phyloP scores from a whole-genome alignment of 441 rosid genomes.

The Populus hybrid region DNA sequence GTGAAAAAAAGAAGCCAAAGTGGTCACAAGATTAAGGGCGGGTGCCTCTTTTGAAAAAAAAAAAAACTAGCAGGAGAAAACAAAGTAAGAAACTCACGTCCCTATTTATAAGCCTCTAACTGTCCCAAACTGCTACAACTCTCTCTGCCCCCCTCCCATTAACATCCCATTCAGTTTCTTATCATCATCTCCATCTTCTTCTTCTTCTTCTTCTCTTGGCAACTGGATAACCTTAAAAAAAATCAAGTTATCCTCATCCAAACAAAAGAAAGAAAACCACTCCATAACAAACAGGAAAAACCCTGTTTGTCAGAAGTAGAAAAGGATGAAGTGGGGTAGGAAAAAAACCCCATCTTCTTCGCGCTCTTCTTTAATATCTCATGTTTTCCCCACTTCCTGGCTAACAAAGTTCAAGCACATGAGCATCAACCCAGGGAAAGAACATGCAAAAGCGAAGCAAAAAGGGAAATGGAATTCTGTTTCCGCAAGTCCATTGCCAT shows the following conservation, averaged over 20 bases:
- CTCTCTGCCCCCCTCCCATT: constrained; percentile 15
- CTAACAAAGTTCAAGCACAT: constrained; percentile 59
- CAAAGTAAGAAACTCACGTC: constrained; percentile 42
- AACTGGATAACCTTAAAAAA: constrained; percentile 7
- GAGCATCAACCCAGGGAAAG: constrained; percentile 33
- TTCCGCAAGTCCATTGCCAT: constrained; percentile 20
- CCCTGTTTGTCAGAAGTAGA: background rate
- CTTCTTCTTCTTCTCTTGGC: constrained; percentile 11
- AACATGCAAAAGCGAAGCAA: constrained; percentile 34
- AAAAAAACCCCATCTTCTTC: constrained; percentile 42
- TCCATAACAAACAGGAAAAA: background rate
- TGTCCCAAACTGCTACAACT: constrained; percentile 39
- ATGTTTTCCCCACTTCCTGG: constrained; percentile 53
- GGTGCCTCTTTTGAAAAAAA: constrained; percentile 48
- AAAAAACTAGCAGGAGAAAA: constrained; percentile 14
- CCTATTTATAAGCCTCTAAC: constrained; percentile 46
- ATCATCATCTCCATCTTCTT: background rate
- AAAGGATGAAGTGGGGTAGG: constrained; percentile 70
- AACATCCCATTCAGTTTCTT: constrained; percentile 21
- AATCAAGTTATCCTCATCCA: background rate
- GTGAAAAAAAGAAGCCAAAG: constrained; percentile 27
- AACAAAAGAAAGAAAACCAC: constrained; percentile 28
- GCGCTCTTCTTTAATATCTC: constrained; percentile 52
- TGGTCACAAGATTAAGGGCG: constrained; percentile 64
- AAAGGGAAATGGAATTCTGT: constrained; percentile 31